Percentiles rank a stretch among this genome's conserved stretches.
phyloP scores from a whole-genome alignment of 2,329 filamentous ascomycete species.

The Penicillium sp. region DNA sequence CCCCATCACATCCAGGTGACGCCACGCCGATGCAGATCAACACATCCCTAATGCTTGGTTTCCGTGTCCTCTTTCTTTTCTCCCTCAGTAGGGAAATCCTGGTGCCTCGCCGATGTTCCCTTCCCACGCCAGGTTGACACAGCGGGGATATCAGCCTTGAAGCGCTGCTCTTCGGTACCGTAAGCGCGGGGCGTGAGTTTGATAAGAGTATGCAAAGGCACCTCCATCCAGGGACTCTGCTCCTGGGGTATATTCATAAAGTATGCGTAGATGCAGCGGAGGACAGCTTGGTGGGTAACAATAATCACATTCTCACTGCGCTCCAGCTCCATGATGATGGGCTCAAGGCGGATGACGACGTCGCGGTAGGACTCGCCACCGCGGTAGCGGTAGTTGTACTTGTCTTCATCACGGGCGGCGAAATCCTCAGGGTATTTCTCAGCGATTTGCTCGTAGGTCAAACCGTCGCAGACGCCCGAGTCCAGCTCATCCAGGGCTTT shows the following conservation, averaged over 20 bases:
- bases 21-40: slow-evolving; percentile 15
- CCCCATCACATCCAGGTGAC: slow-evolving; percentile 12
- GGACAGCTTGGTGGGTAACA: slow-evolving; percentile 93
- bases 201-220: slow-evolving; percentile 92
- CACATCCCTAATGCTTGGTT: neutral
- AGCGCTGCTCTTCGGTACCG: slow-evolving; percentile 82
- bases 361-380: slow-evolving; percentile 95
- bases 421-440: slow-evolving; percentile 92
- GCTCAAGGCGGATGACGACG: slow-evolving; percentile 94
- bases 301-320: slow-evolving; percentile 95
- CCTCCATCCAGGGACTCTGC: slow-evolving; percentile 96
- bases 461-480: slow-evolving; percentile 90
- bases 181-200: slow-evolving; percentile 95
- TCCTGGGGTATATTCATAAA: slow-evolving; percentile 97
- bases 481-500: slow-evolving; percentile 97
- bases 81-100: slow-evolving; percentile 43
- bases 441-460: slow-evolving; percentile 95
- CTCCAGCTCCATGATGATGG: slow-evolving; percentile 99
- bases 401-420: slow-evolving; percentile 91
- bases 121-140: slow-evolving; percentile 96
- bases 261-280: slow-evolving; percentile 97
- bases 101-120: slow-evolving; percentile 86
- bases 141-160: slow-evolving; percentile 87
- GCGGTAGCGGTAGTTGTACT: slow-evolving; percentile 98
- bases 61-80: slow-evolving; percentile 17